Percentiles rank a stretch among this genome's conserved stretches.
Evolutionary conservation across 768 basidiomycete species (phyloP).

Genomic region (Psilocybe cubensis): DNA sequence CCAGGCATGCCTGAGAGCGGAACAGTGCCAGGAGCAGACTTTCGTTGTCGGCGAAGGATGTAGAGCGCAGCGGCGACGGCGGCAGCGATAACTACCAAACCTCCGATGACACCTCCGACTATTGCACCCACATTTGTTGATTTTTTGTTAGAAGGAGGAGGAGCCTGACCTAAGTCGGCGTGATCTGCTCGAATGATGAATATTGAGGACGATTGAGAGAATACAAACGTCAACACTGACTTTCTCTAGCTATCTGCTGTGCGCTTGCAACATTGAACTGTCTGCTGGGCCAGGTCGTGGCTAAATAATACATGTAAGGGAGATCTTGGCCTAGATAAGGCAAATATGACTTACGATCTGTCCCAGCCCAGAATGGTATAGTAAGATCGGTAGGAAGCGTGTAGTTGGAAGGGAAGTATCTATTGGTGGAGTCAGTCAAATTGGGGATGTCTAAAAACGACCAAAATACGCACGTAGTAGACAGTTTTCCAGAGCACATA

Average conservation of each 20-base stretch:
- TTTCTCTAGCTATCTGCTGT: constrained; percentile 24
- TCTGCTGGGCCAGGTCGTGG: constrained; percentile 25
- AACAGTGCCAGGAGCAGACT: background rate
- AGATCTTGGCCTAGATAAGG: too few relatives aligned
- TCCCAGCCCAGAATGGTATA: constrained; percentile 52
- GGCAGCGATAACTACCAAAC: constrained; percentile 33
- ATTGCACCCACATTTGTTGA: constrained; percentile 40
- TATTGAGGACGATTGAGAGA: background rate
- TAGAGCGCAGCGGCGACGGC: constrained; percentile 31
- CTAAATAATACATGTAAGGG: constrained; percentile 30
- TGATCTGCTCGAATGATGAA: constrained; percentile 22
- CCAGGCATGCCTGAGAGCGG: constrained; percentile 14
- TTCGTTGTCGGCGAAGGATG: constrained; percentile 27
- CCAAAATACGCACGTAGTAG: constrained; percentile 9
- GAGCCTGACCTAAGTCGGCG: constrained; percentile 27
- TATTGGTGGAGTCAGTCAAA: constrained; percentile 14
- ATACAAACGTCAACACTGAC: constrained; percentile 22
- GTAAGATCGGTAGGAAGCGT: constrained; percentile 30
- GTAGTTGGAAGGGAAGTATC: constrained; percentile 46
- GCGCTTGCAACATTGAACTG: constrained; percentile 32
- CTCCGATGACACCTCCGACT: constrained; percentile 48
- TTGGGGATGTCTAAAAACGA: background rate
- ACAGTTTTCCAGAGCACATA: constrained; percentile 7
- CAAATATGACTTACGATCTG: constrained; percentile 37
- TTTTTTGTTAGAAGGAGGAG: constrained; percentile 15